Evolutionary conservation across 2,329 filamentous ascomycete species (phyloP), one percentile per base, ranked within the genome.

Genomic region (Fusarium albidum): DNA sequence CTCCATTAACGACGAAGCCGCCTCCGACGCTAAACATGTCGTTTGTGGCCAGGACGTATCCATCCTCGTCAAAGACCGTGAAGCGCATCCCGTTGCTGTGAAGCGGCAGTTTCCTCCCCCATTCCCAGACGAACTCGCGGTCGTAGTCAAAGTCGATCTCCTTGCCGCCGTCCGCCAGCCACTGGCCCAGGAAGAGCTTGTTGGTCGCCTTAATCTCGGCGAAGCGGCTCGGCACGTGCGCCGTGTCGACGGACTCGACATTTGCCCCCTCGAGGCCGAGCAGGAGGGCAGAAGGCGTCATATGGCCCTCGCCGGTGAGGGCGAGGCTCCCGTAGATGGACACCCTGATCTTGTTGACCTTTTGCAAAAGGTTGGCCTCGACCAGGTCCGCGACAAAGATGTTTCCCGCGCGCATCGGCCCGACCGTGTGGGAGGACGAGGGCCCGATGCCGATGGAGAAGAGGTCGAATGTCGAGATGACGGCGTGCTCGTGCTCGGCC

Each of bases 21-120:
- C 79, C 79, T 2, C 79, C 79, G 3, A 81, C 78, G 43, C 78
- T 81, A 59, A 81, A 81, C 56, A 81, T 69, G 55, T 81, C 79
- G 49, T 81, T 81, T 14, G 74, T 78, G 2, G 79, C 79, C 28
- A 81, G 62, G 56, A 79, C 73, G 26, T 70, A 73, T 10, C 78
- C 79, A 3, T 80, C 71, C 5, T 75, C 61, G 49, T 80, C 77
- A 39, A 77, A 81, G 3, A 80, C 79, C n/a, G 72, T 78, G 46
- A 81, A 73, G 1, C 79, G 77, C 79, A 81, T 80, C 34, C 79
- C 79, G 44, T 81, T 81, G 69, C 79, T 81, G 62, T 81, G 79
- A 38, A 80, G 57, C 1, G 78, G 76, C n/a, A 81, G 72, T 63
- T 80, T 81, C 18, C 74, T 75, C 3, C 77, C 76, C 79, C 79